Base-by-base conservation (phyloP, 352 stramenopile species). In the Globisporangium paddicum region DNA sequence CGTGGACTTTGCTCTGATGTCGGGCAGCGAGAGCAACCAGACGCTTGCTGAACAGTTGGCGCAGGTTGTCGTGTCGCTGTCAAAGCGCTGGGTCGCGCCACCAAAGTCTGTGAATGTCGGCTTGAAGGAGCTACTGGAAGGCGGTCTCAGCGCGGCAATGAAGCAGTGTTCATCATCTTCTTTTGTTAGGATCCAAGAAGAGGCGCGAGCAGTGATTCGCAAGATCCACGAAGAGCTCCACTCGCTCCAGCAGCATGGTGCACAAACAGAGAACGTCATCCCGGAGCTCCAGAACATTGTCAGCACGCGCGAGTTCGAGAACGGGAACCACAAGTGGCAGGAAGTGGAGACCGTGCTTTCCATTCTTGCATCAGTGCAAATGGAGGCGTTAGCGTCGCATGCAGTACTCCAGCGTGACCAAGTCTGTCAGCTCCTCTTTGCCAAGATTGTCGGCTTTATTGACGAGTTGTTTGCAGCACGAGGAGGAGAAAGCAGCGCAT, bases 341-440 rank as follows among this genome's bases (percentile, higher is more conserved):
- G 47, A 68, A 14, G 66, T 77, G 14, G 34, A 51, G 26, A 63
- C n/a, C 32, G 59, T 77, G 25, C 49, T 86, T 7, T 64, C 48
- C 13, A 55, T 64, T 2, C 62, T 86, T 42, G 68, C 71, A 60
- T 63, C 66, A 3, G 67, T 61, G 18, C 58, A 28, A 18, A 65
- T 83, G 19, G 54, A 30, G 18, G 42, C 58, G 9, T 18, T 55
- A n/a, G 63, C 67, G 14, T 34, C 30, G 0, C 64, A 62, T 0
- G 8, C 46, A 38, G 11, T 35, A 5, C 45, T 88, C n/a, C 47
- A 60, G 0, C 58, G 60, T 2, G 56, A 68, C 7, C 66, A 76
- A 25, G 64, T 80, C 14, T 91, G 82, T 53, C 74, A 85, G 25
- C 58, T 73, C 19, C 82, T 75, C 56, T 89, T 89, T 50, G 68